phyloP scores from a whole-genome alignment of 768 basidiomycete genomes.

The Lactifluus pinguis region DNA sequence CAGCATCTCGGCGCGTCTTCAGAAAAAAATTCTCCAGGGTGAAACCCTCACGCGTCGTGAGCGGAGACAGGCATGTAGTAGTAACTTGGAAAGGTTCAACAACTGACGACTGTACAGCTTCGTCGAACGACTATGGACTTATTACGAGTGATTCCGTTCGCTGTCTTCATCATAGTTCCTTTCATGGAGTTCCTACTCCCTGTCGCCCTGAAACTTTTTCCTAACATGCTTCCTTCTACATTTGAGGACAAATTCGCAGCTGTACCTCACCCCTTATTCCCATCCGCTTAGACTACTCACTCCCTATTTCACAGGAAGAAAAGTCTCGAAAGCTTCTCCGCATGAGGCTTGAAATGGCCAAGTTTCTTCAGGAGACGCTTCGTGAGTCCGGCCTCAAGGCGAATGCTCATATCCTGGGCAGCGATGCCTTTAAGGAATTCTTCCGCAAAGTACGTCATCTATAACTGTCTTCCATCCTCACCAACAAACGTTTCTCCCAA shows the following conservation, averaged over 20 bases:
- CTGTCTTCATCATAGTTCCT: slow-evolving; percentile 89
- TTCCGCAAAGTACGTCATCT: slow-evolving; percentile 74
- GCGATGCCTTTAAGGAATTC: slow-evolving; percentile 97
- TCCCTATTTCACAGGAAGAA: slow-evolving; percentile 57
- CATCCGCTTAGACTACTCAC: not conserved
- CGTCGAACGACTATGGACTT: slow-evolving; percentile 91
- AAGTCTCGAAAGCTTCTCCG: slow-evolving; percentile 93
- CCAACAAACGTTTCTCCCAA: slow-evolving; percentile 22
- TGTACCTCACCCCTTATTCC: slow-evolving; percentile 36
- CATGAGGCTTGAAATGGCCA: slow-evolving; percentile 96
- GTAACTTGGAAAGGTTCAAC: not conserved
- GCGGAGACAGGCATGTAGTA: slow-evolving; percentile 65
- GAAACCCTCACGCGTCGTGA: slow-evolving; percentile 88
- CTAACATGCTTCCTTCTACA: slow-evolving; percentile 96
- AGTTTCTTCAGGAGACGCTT: slow-evolving; percentile 96
- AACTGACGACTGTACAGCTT: slow-evolving; percentile 41
- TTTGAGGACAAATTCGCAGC: slow-evolving; percentile 97
- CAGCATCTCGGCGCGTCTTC: slow-evolving; percentile 76
- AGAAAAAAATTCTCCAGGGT: slow-evolving; percentile 89
- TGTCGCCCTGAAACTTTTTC: slow-evolving; percentile 93
- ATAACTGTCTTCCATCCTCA: not conserved
- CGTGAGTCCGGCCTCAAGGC: slow-evolving; percentile 90
- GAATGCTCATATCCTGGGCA: slow-evolving; percentile 86
- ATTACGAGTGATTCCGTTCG: slow-evolving; percentile 88
- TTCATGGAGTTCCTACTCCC: slow-evolving; percentile 98